Percentiles rank a stretch among this genome's conserved stretches.
Conservation (phyloP, 2,329 filamentous ascomycete species). For the Chrysoporthe cubensis region DNA sequence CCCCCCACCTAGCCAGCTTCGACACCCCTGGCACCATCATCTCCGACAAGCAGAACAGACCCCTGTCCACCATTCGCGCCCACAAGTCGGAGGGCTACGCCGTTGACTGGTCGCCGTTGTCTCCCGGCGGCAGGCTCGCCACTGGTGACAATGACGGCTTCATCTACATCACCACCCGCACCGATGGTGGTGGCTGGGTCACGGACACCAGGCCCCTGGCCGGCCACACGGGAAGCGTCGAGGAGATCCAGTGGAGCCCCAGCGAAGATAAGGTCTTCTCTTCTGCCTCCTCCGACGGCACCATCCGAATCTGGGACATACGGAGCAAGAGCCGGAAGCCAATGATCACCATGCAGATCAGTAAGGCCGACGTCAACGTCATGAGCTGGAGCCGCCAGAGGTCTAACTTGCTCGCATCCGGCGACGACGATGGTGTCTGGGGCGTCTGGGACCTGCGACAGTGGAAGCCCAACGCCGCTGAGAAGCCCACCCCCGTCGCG, state of each 20-base stretch:
- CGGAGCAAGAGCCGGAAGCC: conserved; percentile 86
- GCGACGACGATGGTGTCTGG: conserved; percentile 92
- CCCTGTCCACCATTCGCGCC: conserved; percentile 82
- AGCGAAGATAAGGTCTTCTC: conserved; percentile 92
- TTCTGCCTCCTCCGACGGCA: conserved; percentile 91
- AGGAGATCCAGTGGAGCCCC: conserved; percentile 97
- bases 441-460: conserved; percentile 94
- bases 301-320: conserved; percentile 93
- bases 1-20: conserved; percentile 85
- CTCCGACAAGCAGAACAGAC: conserved; percentile 83
- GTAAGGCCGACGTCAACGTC: conserved; percentile 88
- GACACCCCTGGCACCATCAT: conserved; percentile 84
- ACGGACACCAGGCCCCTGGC: conserved; percentile 83
- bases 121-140: conserved; percentile 80
- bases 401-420: conserved; percentile 85
- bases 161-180: conserved; percentile 86
- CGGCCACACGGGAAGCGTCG: conserved; percentile 83
- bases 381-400: conserved; percentile 93
- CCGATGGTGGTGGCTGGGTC: conserved; percentile 85
- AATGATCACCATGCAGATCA: conserved; percentile 86
- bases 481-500: conserved; percentile 80
- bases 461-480: conserved; percentile 73
- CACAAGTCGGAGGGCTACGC: conserved; percentile 96
- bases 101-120: conserved; percentile 90
- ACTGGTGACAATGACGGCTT: conserved; percentile 90